A percentile compares a stretch with the other conserved stretches of the same genome.
phyloP scores from a whole-genome alignment of 2,329 filamentous ascomycete genomes.

The Ramichloridium luteum region DNA sequence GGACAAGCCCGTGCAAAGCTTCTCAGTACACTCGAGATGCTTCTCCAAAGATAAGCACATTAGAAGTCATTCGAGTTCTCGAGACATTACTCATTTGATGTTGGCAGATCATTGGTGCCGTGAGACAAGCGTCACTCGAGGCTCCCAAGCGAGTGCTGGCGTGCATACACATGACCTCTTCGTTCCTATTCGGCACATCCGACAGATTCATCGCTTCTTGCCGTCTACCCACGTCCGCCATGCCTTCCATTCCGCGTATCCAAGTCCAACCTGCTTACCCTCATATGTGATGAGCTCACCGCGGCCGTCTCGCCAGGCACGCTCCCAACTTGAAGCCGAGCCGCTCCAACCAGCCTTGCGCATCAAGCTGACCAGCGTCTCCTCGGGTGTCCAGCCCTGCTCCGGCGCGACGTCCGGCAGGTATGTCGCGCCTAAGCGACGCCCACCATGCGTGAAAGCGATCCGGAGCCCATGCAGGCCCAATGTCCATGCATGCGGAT shows the following conservation, averaged over 20 bases:
- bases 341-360: constrained; percentile 88
- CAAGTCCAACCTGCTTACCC: constrained; percentile 62
- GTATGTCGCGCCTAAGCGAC: constrained; percentile 75
- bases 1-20: no score
- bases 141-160: no score
- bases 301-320: constrained; percentile 61
- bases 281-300: constrained; percentile 74
- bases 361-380: constrained; percentile 81
- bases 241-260: constrained; percentile 61
- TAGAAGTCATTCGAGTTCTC: no score
- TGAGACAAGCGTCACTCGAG: no score
- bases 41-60: no score
- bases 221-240: constrained; percentile 65
- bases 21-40: no score
- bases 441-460: constrained; percentile 61
- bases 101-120: no score
- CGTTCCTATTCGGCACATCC: no score
- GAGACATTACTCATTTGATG: no score
- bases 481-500: constrained; percentile 73
- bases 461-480: constrained; percentile 81
- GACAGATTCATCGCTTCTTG: no score
- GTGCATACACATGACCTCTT: no score
- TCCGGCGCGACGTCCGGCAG: constrained; percentile 83
- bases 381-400: constrained; percentile 90
- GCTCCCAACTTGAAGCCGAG: constrained; percentile 23